Evolutionary conservation across 768 basidiomycete genomes (phyloP), one percentile per base, ranked within the genome.

Genomic region (Lanmaoa rubissima): DNA sequence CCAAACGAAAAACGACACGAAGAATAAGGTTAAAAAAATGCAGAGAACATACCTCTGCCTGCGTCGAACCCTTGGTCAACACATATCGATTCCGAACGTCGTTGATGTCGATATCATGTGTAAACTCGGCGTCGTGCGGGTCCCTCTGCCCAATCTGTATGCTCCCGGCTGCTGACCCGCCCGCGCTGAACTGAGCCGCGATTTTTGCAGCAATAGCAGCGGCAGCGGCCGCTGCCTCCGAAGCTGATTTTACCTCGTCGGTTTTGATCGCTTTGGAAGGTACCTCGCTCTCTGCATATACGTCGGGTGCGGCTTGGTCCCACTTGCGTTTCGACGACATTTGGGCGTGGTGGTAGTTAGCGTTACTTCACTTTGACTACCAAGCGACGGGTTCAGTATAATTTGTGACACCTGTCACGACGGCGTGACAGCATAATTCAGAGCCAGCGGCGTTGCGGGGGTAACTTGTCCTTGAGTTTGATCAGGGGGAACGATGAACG

Each of bases 151-250:
- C 79, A 57, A 76, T 67, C 63, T 77, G 62, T 57, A 74, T 78
- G 67, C 67, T 73, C 69, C 64, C 78, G 51, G 65, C 64, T 5
- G 66, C 77, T 57, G 69, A 62, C 40, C 59, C 79, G 63, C 69
- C 71, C 2, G 80, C 80, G 53, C 78, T 80, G 58, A 92, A 90
- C 66, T 92, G 90, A 0, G 91, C 93, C 8, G 94, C 94, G 71
- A 97, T 95, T 82, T 94, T 94, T 58, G 94, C 94, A 56, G 94
- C 92, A 60, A 94, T 93, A 42, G 92, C 92, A 10, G 89, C 90
- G 1, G 89, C 88, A 0, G 85, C 86, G 4, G 88, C 87, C 2
- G 85, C 83, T 6, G 83, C 81, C 51, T 84, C 82, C 1, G 80
- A 79, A 0, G 83, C 82, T 2, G 73, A 73, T 65, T 83, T 82